Conservation (phyloP, 2,329 filamentous ascomycete species). For the Drechslerella dactyloides region DNA sequence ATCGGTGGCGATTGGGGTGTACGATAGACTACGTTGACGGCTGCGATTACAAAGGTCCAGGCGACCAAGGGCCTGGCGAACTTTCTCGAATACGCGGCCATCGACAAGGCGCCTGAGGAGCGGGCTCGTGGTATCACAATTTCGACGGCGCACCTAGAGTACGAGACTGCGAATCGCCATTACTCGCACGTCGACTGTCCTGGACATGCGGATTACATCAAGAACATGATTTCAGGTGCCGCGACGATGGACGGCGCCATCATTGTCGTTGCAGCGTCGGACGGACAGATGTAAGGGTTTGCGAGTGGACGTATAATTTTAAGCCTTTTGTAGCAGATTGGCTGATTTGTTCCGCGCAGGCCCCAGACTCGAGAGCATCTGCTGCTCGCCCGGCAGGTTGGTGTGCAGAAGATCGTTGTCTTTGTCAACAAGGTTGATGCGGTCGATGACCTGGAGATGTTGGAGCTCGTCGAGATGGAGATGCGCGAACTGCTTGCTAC, state of each 20-base stretch:
- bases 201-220: slow-evolving; percentile 99
- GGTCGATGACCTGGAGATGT: slow-evolving; percentile 97
- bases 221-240: slow-evolving; percentile 99
- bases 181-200: slow-evolving; percentile 99
- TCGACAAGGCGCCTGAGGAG: slow-evolving; percentile 99
- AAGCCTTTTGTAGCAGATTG: not conserved
- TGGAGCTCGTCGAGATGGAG: slow-evolving; percentile 99
- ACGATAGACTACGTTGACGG: slow-evolving; percentile 88
- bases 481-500: slow-evolving; percentile 94
- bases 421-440: slow-evolving; percentile 99
- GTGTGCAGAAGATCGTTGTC: slow-evolving; percentile 96
- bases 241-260: slow-evolving; percentile 99
- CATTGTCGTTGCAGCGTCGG: slow-evolving; percentile 96
- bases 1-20: slow-evolving; percentile 3
- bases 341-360: slow-evolving; percentile 57
- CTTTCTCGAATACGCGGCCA: slow-evolving; percentile 96
- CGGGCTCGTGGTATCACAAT: slow-evolving; percentile 99
- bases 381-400: slow-evolving; percentile 95
- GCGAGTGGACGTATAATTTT: not conserved
- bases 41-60: slow-evolving; percentile 98
- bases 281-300: slow-evolving; percentile 84
- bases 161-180: slow-evolving; percentile 89
- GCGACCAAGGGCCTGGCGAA: slow-evolving; percentile 89
- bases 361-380: slow-evolving; percentile 98
- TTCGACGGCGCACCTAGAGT: slow-evolving; percentile 97